These are phyloP conservation scores for Penicillium griseofulvum DNA, from an alignment of 2,329 filamentous ascomycete genomes.

Conservation along the genomic window DNA sequence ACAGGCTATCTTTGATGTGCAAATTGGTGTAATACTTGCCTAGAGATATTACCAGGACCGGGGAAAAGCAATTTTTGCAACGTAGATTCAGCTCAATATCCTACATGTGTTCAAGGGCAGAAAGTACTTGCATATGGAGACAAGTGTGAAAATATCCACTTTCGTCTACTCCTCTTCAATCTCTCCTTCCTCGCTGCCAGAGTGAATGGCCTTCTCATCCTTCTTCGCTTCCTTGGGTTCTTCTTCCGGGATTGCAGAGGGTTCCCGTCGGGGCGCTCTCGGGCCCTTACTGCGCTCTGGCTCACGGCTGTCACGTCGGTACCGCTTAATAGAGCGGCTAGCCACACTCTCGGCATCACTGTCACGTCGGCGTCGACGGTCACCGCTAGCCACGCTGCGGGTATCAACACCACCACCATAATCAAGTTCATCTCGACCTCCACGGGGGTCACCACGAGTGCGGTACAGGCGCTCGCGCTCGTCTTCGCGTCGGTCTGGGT, in stretches of 20 bases:
- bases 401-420: slow-evolving; percentile 79
- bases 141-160: not conserved
- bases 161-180: slow-evolving; percentile 61
- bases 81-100: slow-evolving; percentile 4
- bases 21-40: not conserved
- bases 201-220: slow-evolving; percentile 61
- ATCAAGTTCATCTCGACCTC: slow-evolving; percentile 81
- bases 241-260: slow-evolving; percentile 34
- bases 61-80: not conserved
- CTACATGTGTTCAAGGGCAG: not conserved
- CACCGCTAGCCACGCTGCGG: slow-evolving; percentile 56
- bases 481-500: slow-evolving; percentile 63
- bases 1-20: not conserved
- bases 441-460: slow-evolving; percentile 73
- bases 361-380: slow-evolving; percentile 74
- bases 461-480: slow-evolving; percentile 87
- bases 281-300: slow-evolving; percentile 36
- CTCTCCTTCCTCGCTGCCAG: slow-evolving; percentile 95
- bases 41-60: not conserved
- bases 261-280: slow-evolving; percentile 55
- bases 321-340: slow-evolving; percentile 62
- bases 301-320: slow-evolving; percentile 43
- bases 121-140: slow-evolving; percentile 2
- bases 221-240: slow-evolving; percentile 32
- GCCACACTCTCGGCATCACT: slow-evolving; percentile 66